These are phyloP conservation scores for Dillenia suffruticosa DNA, from an alignment of 164 flowering plant genomes.

Conservation along the genomic window DNA sequence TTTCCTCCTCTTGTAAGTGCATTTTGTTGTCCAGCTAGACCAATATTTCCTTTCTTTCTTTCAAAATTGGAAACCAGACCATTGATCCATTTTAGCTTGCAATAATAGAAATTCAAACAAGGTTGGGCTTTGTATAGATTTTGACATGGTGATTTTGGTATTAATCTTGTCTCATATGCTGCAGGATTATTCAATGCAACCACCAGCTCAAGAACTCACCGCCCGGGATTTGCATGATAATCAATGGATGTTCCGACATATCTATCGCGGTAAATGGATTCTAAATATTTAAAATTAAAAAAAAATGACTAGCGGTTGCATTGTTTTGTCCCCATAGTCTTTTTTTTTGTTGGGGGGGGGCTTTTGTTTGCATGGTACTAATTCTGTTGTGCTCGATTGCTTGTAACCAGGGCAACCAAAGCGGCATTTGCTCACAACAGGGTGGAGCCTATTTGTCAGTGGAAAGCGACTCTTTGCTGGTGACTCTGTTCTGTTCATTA, in stretches of 20 bases:
- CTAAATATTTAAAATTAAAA: background rate
- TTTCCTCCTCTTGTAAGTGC: conserved; percentile 86
- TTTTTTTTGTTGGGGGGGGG: no score
- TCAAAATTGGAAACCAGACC: no score
- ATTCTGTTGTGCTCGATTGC: no score
- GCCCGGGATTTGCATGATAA: conserved; percentile 92
- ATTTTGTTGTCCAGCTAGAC: background rate
- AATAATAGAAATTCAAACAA: no score
- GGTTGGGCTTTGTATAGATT: no score
- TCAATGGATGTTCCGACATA: conserved; percentile 89
- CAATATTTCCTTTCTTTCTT: no score
- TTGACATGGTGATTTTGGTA: no score
- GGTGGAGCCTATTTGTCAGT: conserved; percentile 98
- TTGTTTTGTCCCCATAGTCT: background rate
- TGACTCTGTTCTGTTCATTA: conserved; percentile 91
- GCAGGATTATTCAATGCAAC: conserved; percentile 91
- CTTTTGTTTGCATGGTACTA: no score
- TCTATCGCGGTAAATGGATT: conserved; percentile 68
- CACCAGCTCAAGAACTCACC: conserved; percentile 91
- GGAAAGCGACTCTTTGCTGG: conserved; percentile 96
- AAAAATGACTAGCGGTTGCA: no score
- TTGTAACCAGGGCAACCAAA: conserved; percentile 79
- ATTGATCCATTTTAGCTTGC: no score
- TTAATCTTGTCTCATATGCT: background rate
- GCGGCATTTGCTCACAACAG: conserved; percentile 96